Base-by-base conservation (phyloP, 2,329 filamentous ascomycete genomes). In the Aspergillus pseudoviridinutans region DNA sequence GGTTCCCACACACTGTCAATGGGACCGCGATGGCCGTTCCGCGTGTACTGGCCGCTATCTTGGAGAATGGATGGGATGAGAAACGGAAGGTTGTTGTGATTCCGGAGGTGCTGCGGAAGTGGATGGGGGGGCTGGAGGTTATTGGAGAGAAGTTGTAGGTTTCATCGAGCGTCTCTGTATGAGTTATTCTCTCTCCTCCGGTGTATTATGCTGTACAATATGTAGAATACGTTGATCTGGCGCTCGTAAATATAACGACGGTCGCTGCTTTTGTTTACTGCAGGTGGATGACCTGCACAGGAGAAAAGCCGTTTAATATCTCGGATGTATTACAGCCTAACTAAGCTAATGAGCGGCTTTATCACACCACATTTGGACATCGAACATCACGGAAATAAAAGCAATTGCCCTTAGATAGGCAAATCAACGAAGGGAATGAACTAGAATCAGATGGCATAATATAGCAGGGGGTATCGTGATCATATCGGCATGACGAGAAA, bases 1-100 rank as follows among this genome's bases (percentile, higher is more conserved):
- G 82, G 1, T 97, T 91, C 72, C 91, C 92, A 14, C 91, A 90
- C 78, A 99, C 94, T 0, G 82, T 96, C 41, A 99, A 99, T 71
- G 95, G 93, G 0, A 99, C 94, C 1, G 94, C 93, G 0, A 80
- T 97, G 67, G 94, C 94, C 0, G 88, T 97, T 41, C 94, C 94
- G 3, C 83, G 94, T 53, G 89, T 99, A 12, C 72, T 99, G 58
- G 92, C 94, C 25, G 92, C 92, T 5, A 81, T 99, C 52, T 71
- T 99, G 62, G 94, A 99, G 79, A 91, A 92, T 68, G 89, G 91
- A 1, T 99, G 92, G 90, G 84, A 94, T 68, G 88, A 92, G 68
- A 69, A 79, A 25, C 81, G 80, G 22, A 80, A 80, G 66, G 83
- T 82, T 1, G 90, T 97, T 7, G 78, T 79, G 1, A 84, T 99